These are phyloP conservation scores for Cucurbita maxima DNA, from an alignment of 306 rosid species.

Conservation along the genomic window DNA sequence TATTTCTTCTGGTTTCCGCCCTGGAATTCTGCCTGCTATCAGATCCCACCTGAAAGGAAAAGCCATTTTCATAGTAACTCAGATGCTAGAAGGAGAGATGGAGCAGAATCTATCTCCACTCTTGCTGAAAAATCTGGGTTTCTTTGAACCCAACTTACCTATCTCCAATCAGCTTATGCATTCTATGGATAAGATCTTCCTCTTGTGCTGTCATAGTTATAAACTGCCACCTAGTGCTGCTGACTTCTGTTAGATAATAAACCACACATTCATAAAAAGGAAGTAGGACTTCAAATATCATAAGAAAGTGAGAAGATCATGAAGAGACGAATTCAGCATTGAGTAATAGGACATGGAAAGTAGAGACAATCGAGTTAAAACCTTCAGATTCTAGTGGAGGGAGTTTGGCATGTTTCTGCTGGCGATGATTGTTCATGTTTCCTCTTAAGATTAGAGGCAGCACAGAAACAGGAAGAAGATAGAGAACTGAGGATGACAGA, in stretches of 20 bases:
- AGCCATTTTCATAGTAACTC: not conserved
- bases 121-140: not conserved
- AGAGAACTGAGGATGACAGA: not conserved
- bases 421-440: slow-evolving; percentile 5
- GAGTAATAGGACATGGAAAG: not conserved
- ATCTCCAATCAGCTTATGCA: slow-evolving; percentile 16
- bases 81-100: not conserved
- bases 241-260: slow-evolving; percentile 6
- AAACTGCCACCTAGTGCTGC: slow-evolving; percentile 12
- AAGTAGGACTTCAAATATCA: not conserved
- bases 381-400: slow-evolving; percentile 5
- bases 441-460: not conserved
- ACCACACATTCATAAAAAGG: not conserved
- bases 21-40: slow-evolving; percentile 11
- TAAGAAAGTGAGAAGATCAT: not conserved
- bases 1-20: slow-evolving; percentile 16
- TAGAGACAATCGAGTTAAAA: not conserved
- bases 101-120: not conserved
- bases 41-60: slow-evolving; percentile 14
- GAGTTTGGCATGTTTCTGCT: not conserved
- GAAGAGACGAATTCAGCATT: not conserved
- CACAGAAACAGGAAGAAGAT: not conserved
- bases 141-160: not conserved
- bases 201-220: slow-evolving; percentile 15
- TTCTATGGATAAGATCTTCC: slow-evolving; percentile 15